Evolutionary conservation across 148 eudicot species (phyloP), one percentile per base, ranked within the genome.

Genomic region (Chenopodium berlandieri): DNA sequence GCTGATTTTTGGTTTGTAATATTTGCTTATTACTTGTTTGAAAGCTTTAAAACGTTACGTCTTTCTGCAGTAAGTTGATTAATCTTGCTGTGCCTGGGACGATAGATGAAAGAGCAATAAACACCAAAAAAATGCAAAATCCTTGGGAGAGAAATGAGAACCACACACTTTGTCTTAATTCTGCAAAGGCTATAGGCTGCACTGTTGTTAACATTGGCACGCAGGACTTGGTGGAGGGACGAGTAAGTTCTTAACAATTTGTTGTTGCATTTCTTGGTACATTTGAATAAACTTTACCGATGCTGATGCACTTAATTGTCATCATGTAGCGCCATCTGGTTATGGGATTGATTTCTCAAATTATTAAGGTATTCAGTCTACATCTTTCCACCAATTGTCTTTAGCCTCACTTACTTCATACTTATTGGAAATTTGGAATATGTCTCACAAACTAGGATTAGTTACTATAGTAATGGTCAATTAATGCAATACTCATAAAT

Each of bases 121-220:
- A 94, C 78, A 94, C 91, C 62, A 94, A 93, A 80, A 58, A 23
- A n/a, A 81, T 60, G n/a, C 92, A 89, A 27, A 94, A 94, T 80
- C 97, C 95, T 37, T 94, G 98, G 98, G 98, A 94, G 84, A 90
- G 92, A 79, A 94, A 94, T 83, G 98, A 94, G 79, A 94, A 94
- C 78, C 98, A 94, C 78, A 94, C 95, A 46, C 92, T 94, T 65
- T 92, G 98, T 86, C 94, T 94, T 54, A 94, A 94, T 79, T 94
- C 98, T 78, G 98, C 98, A 1, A 94, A 94, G 90, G 98, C 98
- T 72, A 94, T 94, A 47, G 98, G 98, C 65, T 94, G 98, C 87
- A 94, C 98, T 11, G 98, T 94, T 56, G 98, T 94, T 32, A 94
- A 94, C 75, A 92, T 94, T 76, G 97, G 98, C 81, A 89, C 95